These are phyloP conservation scores for Podaxis sp. DNA, from an alignment of 768 basidiomycete species.

Conservation along the genomic window DNA sequence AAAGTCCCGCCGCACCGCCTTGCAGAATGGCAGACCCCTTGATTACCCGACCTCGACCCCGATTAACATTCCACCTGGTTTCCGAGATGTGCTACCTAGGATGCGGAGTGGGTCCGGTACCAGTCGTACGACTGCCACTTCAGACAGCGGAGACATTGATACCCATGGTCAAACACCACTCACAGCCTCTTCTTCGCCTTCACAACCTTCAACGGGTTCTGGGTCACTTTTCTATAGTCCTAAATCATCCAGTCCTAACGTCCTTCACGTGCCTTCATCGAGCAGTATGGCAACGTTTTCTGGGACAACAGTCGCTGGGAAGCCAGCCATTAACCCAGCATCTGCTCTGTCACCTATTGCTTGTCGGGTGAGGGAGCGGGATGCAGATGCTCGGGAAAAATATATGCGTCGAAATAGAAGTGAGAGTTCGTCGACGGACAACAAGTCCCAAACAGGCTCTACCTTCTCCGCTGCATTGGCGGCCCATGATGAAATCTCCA, in stretches of 20 bases:
- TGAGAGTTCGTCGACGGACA: constrained; percentile 75
- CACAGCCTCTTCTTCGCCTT: constrained; percentile 58
- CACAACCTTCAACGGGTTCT: constrained; percentile 47
- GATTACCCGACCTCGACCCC: constrained; percentile 22
- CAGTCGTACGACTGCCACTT: constrained; percentile 71
- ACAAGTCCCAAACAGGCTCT: constrained; percentile 57
- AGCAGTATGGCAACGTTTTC: constrained; percentile 27
- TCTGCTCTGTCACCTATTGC: constrained; percentile 73
- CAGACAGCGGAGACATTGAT: constrained; percentile 67
- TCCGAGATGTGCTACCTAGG: constrained; percentile 43
- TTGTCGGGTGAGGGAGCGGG: constrained; percentile 75
- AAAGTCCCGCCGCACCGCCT: constrained; percentile 49
- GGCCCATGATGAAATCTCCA: constrained; percentile 51
- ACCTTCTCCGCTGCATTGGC: constrained; percentile 46
- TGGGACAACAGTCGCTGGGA: not conserved
- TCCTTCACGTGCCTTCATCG: constrained; percentile 25
- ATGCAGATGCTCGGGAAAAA: constrained; percentile 86
- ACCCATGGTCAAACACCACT: constrained; percentile 50
- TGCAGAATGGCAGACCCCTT: constrained; percentile 6
- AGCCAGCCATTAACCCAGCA: constrained; percentile 20
- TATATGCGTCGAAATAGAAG: constrained; percentile 80
- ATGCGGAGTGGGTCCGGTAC: constrained; percentile 81
- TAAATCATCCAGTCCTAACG: constrained; percentile 20
- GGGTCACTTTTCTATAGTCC: constrained; percentile 36
- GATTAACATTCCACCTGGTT: constrained; percentile 39